These are phyloP conservation scores for Tephrocybe sp. DNA, from an alignment of 768 basidiomycete species.

Conservation along the genomic window DNA sequence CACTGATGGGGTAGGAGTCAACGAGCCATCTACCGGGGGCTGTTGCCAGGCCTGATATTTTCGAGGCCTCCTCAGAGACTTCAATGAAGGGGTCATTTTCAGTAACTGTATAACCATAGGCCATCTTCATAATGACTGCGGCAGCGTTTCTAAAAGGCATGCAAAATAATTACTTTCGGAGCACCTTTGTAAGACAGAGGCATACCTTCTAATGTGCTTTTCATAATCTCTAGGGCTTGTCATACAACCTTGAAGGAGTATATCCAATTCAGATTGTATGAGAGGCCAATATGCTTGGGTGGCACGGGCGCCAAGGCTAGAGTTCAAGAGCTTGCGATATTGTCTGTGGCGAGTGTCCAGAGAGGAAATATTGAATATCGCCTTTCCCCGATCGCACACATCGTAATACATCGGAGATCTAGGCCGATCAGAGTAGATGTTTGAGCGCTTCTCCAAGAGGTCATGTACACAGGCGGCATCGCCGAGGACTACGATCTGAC, in stretches of 20 bases:
- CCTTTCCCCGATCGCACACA: constrained; percentile 37
- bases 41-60: constrained; percentile 37
- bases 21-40: constrained; percentile 43
- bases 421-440: constrained; percentile 56
- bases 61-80: constrained; percentile 35
- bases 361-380: constrained; percentile 43
- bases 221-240: constrained; percentile 28
- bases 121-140: constrained; percentile 39
- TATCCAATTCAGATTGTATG: constrained; percentile 31
- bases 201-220: constrained; percentile 36
- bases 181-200: background rate
- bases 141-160: constrained; percentile 28
- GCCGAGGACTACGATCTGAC: constrained; percentile 48
- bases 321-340: constrained; percentile 39
- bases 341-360: constrained; percentile 32
- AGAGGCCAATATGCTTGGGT: constrained; percentile 31
- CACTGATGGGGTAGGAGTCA: constrained; percentile 39
- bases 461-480: constrained; percentile 39
- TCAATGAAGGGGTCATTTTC: constrained; percentile 36
- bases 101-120: constrained; percentile 39
- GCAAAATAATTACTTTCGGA: background rate
- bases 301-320: constrained; percentile 32
- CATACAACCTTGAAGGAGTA: constrained; percentile 30
- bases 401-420: constrained; percentile 40
- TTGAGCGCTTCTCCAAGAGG: constrained; percentile 48